A percentile compares a stretch with the other conserved stretches of the same genome.
phyloP scores from a whole-genome alignment of 495 filamentous ascomycete species.

The Pyronema omphalodes region DNA sequence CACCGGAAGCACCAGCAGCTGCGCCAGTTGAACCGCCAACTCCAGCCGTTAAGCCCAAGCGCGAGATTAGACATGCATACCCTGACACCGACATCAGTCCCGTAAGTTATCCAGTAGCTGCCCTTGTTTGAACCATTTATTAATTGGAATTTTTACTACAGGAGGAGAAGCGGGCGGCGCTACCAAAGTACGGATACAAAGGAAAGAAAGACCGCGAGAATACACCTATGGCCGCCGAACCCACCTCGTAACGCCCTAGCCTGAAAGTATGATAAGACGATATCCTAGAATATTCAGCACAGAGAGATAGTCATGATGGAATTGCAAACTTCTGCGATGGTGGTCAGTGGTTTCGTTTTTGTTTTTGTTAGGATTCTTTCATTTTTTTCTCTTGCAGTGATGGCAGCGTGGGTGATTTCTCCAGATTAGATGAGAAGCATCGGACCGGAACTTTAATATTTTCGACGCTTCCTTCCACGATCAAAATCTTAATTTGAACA shows the following conservation, averaged over 20 bases:
- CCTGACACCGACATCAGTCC: constrained; percentile 23
- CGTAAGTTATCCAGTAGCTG: constrained; percentile 10
- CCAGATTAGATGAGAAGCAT: background rate
- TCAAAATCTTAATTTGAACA: background rate
- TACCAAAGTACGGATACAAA: background rate
- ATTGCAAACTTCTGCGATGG: background rate
- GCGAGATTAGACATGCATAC: constrained; percentile 20
- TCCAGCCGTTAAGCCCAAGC: constrained; percentile 13
- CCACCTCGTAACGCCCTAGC: background rate
- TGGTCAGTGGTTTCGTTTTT: constrained; percentile 5
- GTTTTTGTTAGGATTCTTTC: background rate
- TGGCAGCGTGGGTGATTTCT: background rate
- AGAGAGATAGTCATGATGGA: background rate
- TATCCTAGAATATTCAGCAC: background rate
- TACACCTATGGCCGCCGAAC: background rate
- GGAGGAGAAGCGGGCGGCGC: constrained; percentile 3
- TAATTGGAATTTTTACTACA: constrained; percentile 1
- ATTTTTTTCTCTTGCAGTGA: background rate
- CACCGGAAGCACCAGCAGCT: constrained; percentile 2
- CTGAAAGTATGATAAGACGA: background rate
- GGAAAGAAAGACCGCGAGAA: background rate
- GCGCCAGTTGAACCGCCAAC: constrained; percentile 9
- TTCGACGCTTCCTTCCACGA: background rate
- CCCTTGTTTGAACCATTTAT: background rate
- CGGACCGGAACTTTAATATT: background rate